Evolutionary conservation across 2,329 filamentous ascomycete species (phyloP).

Genomic region (Helotiales sp.): DNA sequence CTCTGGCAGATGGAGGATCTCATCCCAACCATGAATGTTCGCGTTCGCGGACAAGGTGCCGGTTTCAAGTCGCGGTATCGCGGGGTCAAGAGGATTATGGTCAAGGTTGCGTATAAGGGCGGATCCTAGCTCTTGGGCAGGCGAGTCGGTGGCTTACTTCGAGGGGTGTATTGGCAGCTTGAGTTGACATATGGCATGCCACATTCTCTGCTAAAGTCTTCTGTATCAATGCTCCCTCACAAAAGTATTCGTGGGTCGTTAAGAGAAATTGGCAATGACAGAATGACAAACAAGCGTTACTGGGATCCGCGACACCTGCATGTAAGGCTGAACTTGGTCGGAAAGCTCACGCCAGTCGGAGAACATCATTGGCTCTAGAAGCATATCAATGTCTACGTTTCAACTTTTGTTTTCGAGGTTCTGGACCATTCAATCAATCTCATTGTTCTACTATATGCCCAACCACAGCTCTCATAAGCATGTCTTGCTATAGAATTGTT

Average conservation of each 20-base stretch:
- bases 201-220: slow-evolving; percentile 23
- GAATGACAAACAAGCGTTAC: slow-evolving; percentile 31
- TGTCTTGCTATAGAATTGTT: background rate
- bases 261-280: slow-evolving; percentile 32
- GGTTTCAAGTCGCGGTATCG: slow-evolving; percentile 33
- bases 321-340: slow-evolving; percentile 30
- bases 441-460: slow-evolving; percentile 4
- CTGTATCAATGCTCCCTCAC: slow-evolving; percentile 22
- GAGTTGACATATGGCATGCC: background rate
- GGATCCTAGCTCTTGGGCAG: slow-evolving; percentile 24
- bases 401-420: slow-evolving; percentile 12
- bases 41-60: slow-evolving; percentile 23
- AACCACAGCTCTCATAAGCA: slow-evolving; percentile 3
- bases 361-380: slow-evolving; percentile 1
- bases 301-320: slow-evolving; percentile 32
- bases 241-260: slow-evolving; percentile 16
- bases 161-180: background rate
- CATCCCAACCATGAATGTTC: slow-evolving; percentile 34
- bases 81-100: slow-evolving; percentile 30
- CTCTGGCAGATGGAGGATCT: slow-evolving; percentile 30
- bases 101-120: slow-evolving; percentile 32
- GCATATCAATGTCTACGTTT: slow-evolving; percentile 6
- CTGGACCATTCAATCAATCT: background rate
- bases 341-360: background rate
- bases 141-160: slow-evolving; percentile 9